Evolutionary conservation across 495 filamentous ascomycete species (phyloP).

Genomic region (Bathelium albidoporum): DNA sequence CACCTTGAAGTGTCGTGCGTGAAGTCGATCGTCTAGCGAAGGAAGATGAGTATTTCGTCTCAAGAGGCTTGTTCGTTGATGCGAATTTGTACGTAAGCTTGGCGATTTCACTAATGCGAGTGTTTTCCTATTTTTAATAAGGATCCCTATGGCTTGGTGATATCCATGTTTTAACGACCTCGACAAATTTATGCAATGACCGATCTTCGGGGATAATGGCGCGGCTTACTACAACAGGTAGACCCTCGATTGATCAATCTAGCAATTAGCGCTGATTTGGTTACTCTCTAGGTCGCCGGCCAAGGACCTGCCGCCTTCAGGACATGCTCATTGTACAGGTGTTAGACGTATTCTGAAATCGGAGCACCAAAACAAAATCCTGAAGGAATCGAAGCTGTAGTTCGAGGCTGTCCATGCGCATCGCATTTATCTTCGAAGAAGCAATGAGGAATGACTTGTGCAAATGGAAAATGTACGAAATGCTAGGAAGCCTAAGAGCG

Average conservation of each 20-base stretch:
- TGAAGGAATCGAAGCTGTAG: too few relatives aligned
- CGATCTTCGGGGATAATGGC: neutral
- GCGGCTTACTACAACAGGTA: neutral
- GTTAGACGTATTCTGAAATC: too few relatives aligned
- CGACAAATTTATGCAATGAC: neutral
- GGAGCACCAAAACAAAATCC: too few relatives aligned
- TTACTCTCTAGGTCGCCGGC: neutral
- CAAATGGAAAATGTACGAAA: too few relatives aligned
- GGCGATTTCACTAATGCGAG: neutral
- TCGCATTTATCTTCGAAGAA: too few relatives aligned
- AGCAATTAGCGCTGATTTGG: neutral
- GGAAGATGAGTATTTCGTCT: neutral
- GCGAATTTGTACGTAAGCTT: neutral
- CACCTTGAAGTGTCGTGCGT: neutral
- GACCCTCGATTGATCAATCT: neutral
- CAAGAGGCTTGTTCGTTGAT: neutral
- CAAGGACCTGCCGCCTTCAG: neutral
- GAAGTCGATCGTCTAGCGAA: neutral
- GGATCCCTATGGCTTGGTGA: neutral
- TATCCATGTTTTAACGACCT: neutral
- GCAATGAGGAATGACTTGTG: too few relatives aligned
- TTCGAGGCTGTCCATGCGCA: too few relatives aligned
- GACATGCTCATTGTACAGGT: neutral
- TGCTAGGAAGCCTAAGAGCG: too few relatives aligned
- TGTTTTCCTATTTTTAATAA: neutral